Conservation (phyloP, 73 alveolate genomes). For the Tetrahymena malaccensis region DNA sequence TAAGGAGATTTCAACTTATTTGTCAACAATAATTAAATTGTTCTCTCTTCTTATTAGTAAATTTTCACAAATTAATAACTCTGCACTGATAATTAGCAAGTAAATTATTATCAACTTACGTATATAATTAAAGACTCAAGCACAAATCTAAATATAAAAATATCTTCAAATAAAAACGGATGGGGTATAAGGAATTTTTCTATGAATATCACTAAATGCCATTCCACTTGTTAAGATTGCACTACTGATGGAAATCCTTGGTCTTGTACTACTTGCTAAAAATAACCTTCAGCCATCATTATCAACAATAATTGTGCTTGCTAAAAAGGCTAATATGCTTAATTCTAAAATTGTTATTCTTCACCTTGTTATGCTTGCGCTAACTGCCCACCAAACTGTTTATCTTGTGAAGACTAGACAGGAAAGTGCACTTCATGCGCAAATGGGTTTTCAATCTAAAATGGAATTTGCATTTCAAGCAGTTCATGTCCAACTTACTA, state of each 20-base stretch:
- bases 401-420: not conserved
- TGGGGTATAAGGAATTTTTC: not conserved
- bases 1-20: not conserved
- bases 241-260: not conserved
- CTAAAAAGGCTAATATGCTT: not conserved
- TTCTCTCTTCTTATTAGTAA: not conserved
- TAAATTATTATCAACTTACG: not conserved
- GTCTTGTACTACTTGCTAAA: not conserved
- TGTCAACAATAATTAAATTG: not conserved
- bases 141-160: not conserved
- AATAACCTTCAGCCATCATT: not conserved
- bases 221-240: not conserved
- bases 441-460: not conserved
- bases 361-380: not conserved
- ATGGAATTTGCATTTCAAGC: not conserved
- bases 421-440: not conserved
- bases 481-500: not conserved
- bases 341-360: not conserved
- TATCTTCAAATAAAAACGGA: not conserved
- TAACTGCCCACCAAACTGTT: not conserved
- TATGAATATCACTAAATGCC: not conserved
- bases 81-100: not conserved
- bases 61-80: not conserved
- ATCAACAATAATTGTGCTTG: not conserved
- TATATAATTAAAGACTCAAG: not conserved